phyloP scores from a whole-genome alignment of 257 asterid genomes.

The Scutellaria baicalensis region DNA sequence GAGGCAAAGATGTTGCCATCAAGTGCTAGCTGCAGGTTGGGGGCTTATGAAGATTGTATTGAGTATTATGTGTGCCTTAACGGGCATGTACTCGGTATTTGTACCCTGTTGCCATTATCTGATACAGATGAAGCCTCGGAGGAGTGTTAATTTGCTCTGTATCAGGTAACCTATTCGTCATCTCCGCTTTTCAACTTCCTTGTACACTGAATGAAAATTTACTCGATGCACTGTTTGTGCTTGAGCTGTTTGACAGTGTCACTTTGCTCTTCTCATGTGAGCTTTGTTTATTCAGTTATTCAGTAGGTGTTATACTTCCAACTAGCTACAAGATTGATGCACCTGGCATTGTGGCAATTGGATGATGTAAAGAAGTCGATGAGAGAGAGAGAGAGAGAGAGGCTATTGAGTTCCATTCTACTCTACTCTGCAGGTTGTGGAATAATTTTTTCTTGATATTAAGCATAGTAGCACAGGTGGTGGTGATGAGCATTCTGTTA shows the following conservation, averaged over 20 bases:
- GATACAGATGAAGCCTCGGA: slow-evolving; percentile 84
- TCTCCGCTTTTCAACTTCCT: background rate
- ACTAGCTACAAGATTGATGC: background rate
- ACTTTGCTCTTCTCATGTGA: background rate
- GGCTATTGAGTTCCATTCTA: background rate
- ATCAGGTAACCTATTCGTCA: slow-evolving; percentile 24
- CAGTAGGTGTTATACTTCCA: background rate
- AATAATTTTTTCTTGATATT: background rate
- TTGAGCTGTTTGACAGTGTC: background rate
- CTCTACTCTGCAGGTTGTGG: slow-evolving; percentile 3
- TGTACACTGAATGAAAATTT: no score
- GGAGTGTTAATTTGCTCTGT: slow-evolving; percentile 32
- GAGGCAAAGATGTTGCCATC: slow-evolving; percentile 81
- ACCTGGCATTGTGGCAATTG: background rate
- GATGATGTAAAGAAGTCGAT: background rate
- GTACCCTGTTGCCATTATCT: slow-evolving; percentile 86
- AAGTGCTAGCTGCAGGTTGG: slow-evolving; percentile 93
- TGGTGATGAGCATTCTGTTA: background rate
- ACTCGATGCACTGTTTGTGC: background rate
- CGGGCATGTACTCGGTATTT: slow-evolving; percentile 87
- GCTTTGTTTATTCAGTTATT: background rate
- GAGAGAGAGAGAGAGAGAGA: background rate
- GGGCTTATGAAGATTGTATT: slow-evolving; percentile 84
- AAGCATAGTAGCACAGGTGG: background rate
- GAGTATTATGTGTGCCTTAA: slow-evolving; percentile 93